Conservation (phyloP, 805 yeast species). For the Metschnikowia amazonensis region DNA sequence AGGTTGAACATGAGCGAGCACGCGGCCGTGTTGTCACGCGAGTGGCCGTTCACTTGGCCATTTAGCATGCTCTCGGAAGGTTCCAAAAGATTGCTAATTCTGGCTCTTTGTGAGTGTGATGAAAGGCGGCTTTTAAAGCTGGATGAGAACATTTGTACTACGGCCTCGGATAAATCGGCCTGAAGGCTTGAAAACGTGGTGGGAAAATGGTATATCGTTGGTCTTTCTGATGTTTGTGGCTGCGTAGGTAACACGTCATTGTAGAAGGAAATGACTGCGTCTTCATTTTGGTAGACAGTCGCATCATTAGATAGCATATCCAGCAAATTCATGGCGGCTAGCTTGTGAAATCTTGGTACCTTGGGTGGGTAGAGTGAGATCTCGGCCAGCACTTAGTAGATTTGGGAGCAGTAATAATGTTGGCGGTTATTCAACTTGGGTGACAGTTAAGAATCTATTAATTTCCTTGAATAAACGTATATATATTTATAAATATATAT, state of each 20-base stretch:
- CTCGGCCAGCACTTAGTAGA: not conserved
- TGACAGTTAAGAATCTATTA: not conserved
- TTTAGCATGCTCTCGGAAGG: slow-evolving; percentile 11
- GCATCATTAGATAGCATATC: slow-evolving; percentile 37
- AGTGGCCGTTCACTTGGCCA: not conserved
- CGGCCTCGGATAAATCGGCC: slow-evolving; percentile 31
- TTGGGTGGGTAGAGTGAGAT: not conserved
- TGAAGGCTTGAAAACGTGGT: slow-evolving; percentile 33
- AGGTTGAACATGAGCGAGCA: slow-evolving; percentile 44
- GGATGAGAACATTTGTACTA: slow-evolving; percentile 27
- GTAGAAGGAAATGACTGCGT: slow-evolving; percentile 7
- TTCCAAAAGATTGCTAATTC: slow-evolving; percentile 37
- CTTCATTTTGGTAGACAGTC: slow-evolving; percentile 5
- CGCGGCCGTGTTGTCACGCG: slow-evolving; percentile 4
- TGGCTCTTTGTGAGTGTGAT: slow-evolving; percentile 25
- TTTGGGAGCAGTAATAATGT: not conserved
- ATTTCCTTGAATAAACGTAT: no score
- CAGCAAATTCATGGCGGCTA: slow-evolving; percentile 32
- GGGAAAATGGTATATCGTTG: slow-evolving; percentile 32
- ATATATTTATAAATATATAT: no score
- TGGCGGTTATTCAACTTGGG: not conserved
- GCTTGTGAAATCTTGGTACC: not conserved
- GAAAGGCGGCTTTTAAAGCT: slow-evolving; percentile 24
- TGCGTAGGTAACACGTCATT: not conserved
- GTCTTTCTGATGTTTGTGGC: not conserved